A percentile compares a stretch with the other conserved stretches of the same genome.
phyloP scores from a whole-genome alignment of 2,329 filamentous ascomycete species.

The Neonectria ditissima region DNA sequence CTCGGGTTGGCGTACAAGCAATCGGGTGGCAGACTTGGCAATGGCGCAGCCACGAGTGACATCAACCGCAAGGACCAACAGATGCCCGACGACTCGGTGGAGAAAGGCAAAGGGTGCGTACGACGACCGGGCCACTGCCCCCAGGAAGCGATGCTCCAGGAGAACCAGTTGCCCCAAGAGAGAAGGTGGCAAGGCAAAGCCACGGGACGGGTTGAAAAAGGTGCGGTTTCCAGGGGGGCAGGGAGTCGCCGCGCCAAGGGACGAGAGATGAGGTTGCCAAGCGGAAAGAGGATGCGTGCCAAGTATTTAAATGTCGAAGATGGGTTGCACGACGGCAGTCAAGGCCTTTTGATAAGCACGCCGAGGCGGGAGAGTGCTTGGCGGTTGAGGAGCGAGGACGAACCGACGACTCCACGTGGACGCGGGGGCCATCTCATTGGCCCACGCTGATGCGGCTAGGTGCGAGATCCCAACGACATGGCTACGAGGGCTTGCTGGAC shows the following conservation, averaged over 20 bases:
- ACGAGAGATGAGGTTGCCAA: neutral
- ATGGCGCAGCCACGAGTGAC: neutral
- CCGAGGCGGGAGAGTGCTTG: neutral
- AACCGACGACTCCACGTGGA: constrained; percentile 25
- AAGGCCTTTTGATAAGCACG: neutral
- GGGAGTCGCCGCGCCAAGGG: neutral
- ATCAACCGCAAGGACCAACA: neutral
- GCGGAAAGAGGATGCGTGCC: neutral
- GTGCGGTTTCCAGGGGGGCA: neutral
- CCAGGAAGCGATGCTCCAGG: neutral
- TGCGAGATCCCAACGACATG: constrained; percentile 11
- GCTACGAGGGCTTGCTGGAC: neutral
- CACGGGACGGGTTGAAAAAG: neutral
- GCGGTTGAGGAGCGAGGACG: neutral
- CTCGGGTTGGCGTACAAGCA: neutral
- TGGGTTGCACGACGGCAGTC: neutral
- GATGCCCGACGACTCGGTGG: neutral
- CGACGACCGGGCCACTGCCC: too few relatives aligned
- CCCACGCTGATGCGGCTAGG: neutral
- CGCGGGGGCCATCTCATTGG: constrained; percentile 9
- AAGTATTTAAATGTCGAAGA: neutral
- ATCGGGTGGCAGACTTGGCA: neutral
- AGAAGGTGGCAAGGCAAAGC: neutral
- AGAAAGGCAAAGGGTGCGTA: neutral
- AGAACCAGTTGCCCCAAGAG: neutral